These are phyloP conservation scores for Botrytis medusae DNA, from an alignment of 2,329 filamentous ascomycete genomes.

Conservation along the genomic window DNA sequence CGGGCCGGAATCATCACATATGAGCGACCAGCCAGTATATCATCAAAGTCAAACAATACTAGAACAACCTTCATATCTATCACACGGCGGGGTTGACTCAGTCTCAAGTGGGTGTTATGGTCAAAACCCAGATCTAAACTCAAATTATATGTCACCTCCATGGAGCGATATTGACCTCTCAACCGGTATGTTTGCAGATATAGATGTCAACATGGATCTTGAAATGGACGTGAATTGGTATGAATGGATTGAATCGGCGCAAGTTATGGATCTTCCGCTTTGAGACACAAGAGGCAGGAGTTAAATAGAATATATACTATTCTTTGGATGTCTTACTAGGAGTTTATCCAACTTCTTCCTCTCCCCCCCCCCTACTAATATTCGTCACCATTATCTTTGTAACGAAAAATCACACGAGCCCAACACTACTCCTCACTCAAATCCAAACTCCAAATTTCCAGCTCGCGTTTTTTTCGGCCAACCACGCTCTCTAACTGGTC, in stretches of 20 bases:
- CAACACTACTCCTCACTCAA: not conserved
- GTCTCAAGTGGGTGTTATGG: not conserved
- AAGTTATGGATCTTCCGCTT: constrained; percentile 25
- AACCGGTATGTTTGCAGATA: constrained; percentile 30
- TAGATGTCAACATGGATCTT: constrained; percentile 38
- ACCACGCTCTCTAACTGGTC: too few relatives aligned
- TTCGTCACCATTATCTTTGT: not conserved
- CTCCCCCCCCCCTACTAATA: not conserved
- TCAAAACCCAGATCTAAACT: constrained; percentile 26
- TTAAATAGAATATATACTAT: not conserved
- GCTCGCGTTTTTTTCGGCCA: not conserved
- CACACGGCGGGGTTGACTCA: constrained; percentile 15
- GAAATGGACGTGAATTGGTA: constrained; percentile 43
- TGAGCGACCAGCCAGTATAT: constrained; percentile 10
- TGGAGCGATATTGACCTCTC: constrained; percentile 34
- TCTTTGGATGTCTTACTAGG: not conserved
- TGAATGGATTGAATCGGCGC: constrained; percentile 43
- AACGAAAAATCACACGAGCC: not conserved
- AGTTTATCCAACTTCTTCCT: not conserved
- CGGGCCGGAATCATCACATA: constrained; percentile 10
- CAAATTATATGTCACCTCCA: constrained; percentile 32
- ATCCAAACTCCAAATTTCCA: not conserved
- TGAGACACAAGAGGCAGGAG: not conserved
- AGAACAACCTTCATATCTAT: not conserved
- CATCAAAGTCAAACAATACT: constrained; percentile 6